Evolutionary conservation across 129 eudicot species (phyloP).

Genomic region (Glebionis coronaria): DNA sequence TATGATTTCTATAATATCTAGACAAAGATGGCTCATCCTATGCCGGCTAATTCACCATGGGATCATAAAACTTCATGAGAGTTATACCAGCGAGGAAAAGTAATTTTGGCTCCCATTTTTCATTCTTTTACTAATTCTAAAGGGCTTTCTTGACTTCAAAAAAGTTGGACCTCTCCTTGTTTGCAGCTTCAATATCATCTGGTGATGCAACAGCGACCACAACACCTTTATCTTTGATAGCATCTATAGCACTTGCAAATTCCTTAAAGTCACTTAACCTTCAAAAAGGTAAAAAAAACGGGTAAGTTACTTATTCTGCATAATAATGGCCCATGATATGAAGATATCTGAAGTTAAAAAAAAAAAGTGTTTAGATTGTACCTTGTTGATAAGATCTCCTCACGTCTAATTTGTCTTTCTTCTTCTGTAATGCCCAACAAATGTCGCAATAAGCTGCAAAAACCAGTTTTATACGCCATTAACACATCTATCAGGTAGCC

Average conservation of each 20-base stretch:
- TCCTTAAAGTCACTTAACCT: constrained; percentile 88
- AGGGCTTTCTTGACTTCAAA: constrained; percentile 82
- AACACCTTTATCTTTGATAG: constrained; percentile 77
- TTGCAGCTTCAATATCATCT: constrained; percentile 84
- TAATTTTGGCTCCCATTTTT: too few relatives aligned
- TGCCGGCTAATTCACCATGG: too few relatives aligned
- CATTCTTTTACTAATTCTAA: constrained; percentile 17
- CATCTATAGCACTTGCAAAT: constrained; percentile 72
- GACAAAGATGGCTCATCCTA: too few relatives aligned
- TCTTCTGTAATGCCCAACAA: constrained; percentile 86
- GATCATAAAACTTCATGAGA: not conserved
- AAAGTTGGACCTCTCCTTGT: constrained; percentile 65
- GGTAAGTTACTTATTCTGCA: not conserved
- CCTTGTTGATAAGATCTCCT: constrained; percentile 94
- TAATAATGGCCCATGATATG: not conserved
- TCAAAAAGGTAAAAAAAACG: not conserved
- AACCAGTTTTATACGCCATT: not conserved
- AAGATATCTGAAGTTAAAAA: not conserved
- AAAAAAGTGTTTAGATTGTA: constrained; percentile 16
- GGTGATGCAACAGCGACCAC: constrained; percentile 97
- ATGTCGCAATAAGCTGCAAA: constrained; percentile 76
- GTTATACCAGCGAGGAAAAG: not conserved
- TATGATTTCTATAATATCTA: constrained; percentile 11
- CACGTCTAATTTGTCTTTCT: constrained; percentile 86
- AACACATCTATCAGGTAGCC: constrained; percentile 3